These are phyloP conservation scores for Colletotrichum agaves DNA, from an alignment of 2,329 filamentous ascomycete species.

Conservation along the genomic window DNA sequence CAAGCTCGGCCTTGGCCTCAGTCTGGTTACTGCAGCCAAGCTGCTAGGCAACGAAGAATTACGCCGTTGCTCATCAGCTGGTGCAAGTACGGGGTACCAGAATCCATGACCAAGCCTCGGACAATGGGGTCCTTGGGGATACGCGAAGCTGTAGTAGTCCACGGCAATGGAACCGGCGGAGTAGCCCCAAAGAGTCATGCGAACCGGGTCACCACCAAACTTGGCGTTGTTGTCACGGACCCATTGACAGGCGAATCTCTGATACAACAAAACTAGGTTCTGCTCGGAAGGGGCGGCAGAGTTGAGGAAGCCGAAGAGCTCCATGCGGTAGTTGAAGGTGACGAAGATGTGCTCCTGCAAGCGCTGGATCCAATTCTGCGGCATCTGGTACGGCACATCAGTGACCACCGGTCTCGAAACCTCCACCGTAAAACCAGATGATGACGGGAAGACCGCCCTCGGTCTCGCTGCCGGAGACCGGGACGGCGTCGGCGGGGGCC, in stretches of 20 bases:
- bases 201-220: constrained; percentile 60
- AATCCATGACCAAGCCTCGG: constrained; percentile 51
- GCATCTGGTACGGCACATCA: constrained; percentile 44
- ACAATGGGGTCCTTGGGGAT: constrained; percentile 55
- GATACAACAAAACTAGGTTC: constrained; percentile 65
- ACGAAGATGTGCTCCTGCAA: constrained; percentile 45
- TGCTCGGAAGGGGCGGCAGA: constrained; percentile 43
- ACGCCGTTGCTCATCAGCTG: constrained; percentile 49
- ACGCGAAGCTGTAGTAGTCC: constrained; percentile 54
- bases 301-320: constrained; percentile 47
- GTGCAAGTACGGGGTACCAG: constrained; percentile 43
- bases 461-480: not conserved
- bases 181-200: constrained; percentile 60
- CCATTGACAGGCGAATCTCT: constrained; percentile 64
- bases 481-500: constrained; percentile 24
- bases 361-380: constrained; percentile 44
- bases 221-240: constrained; percentile 58
- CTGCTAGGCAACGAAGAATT: constrained; percentile 49
- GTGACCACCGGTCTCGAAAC: constrained; percentile 42
- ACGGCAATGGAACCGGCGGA: constrained; percentile 55
- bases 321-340: constrained; percentile 45
- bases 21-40: constrained; percentile 50
- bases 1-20: constrained; percentile 44
- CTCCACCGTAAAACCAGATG: constrained; percentile 44
- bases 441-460: constrained; percentile 34